These are phyloP conservation scores for Coccomyxa sp. DNA, from an alignment of 139 green algal genomes.

Conservation along the genomic window DNA sequence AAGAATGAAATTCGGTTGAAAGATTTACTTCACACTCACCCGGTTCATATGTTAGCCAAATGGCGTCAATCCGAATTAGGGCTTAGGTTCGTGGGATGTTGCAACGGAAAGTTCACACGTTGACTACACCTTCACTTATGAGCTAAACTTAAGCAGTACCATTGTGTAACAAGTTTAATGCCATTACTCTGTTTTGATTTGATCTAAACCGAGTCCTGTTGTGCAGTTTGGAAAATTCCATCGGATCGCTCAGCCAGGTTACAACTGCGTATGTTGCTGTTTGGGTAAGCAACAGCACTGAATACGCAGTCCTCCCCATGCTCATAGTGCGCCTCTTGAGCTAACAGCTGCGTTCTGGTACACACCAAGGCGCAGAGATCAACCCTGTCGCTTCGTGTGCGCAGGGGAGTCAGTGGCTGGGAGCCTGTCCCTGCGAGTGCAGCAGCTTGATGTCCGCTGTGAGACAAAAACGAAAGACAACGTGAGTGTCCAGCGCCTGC, in stretches of 20 bases:
- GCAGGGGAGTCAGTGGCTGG: slow-evolving; percentile 43
- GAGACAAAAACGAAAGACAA: slow-evolving; percentile 83
- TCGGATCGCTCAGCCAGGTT: slow-evolving; percentile 38
- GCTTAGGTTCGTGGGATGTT: too few relatives aligned
- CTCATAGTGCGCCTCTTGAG: not conserved
- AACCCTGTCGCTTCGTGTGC: not conserved
- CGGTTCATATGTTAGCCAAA: too few relatives aligned
- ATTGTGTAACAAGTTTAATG: too few relatives aligned
- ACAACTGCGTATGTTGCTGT: slow-evolving; percentile 56
- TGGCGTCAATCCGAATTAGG: too few relatives aligned
- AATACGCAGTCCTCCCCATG: not conserved
- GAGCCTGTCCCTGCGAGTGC: slow-evolving; percentile 56
- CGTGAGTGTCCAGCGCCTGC: slow-evolving; percentile 7
- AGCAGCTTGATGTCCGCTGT: slow-evolving; percentile 68
- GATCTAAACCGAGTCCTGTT: not conserved
- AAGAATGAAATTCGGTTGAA: not conserved
- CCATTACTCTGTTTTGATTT: too few relatives aligned
- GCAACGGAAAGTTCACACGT: too few relatives aligned
- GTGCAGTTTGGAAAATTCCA: slow-evolving; percentile 38
- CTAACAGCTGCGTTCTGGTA: not conserved
- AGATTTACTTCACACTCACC: not conserved
- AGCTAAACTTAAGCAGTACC: too few relatives aligned
- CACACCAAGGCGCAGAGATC: not conserved
- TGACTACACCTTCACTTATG: too few relatives aligned
- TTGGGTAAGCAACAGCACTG: slow-evolving; percentile 1